Evolutionary conservation across 441 rosid species (phyloP).

Genomic region (Adansonia rubrostipa): DNA sequence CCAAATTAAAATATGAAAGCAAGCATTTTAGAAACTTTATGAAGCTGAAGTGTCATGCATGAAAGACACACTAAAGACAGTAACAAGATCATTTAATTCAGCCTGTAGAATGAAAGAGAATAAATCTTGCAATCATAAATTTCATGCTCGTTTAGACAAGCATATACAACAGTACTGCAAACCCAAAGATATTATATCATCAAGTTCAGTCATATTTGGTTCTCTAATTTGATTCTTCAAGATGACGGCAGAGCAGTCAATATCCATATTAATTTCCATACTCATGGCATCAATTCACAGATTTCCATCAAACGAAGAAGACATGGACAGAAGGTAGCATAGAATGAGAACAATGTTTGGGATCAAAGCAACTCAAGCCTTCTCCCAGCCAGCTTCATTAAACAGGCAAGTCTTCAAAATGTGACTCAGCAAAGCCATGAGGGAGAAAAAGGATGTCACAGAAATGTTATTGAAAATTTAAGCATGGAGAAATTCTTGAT

Average conservation of each 20-base stretch:
- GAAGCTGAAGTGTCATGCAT: conserved; percentile 4
- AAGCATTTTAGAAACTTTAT: not conserved
- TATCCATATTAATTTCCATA: conserved; percentile 11
- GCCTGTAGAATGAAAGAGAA: not conserved
- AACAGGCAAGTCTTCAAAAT: conserved; percentile 1
- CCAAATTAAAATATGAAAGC: not conserved
- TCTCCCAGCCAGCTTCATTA: conserved; percentile 15
- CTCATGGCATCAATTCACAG: not conserved
- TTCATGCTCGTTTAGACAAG: conserved; percentile 14
- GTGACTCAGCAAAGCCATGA: not conserved
- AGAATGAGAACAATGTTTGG: conserved; percentile 8
- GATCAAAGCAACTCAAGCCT: conserved; percentile 1
- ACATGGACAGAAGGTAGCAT: conserved; percentile 10
- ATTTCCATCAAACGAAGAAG: conserved; percentile 14
- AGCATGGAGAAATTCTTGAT: conserved; percentile 8
- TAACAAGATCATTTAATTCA: not conserved
- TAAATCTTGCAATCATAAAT: not conserved
- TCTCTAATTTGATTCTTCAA: conserved; percentile 20
- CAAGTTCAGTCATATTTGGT: not conserved
- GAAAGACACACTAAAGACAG: conserved; percentile 5
- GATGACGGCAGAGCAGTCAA: not conserved
- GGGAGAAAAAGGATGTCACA: not conserved
- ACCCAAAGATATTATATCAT: not conserved
- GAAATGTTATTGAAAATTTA: conserved; percentile 5
- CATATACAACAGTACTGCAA: not conserved